Base-by-base conservation (phyloP, 306 rosid species). In the Ceratonia siliqua region DNA sequence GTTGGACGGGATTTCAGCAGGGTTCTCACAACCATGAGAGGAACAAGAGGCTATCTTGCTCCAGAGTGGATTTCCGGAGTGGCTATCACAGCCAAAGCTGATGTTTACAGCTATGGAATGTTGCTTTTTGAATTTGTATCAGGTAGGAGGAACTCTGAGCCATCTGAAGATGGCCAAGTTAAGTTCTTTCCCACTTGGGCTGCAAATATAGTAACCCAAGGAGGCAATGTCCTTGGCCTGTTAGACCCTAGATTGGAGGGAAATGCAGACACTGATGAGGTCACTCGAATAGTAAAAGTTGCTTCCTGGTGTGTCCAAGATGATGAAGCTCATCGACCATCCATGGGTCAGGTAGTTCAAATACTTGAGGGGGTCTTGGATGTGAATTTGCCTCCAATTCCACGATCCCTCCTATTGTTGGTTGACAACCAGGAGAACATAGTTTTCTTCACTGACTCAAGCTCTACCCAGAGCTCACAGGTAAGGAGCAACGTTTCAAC, bases 21-120 rank as follows among this genome's bases (percentile, higher is more conserved):
- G 66, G 84, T 88, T 2, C 58, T 90, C 4, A 88, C 90, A 43
- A 78, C 89, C 28, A 66, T 90, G 90, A 84, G 90, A 78, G 95
- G 92, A 42, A 85, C 96, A 8, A 78, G 86, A 38, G 96, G 96
- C 1, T 90, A 90, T 69, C 86, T 87, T 48, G 92, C 96, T 0
- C 92, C 92, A 0, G 92, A 90, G 53, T 90, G 92, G 96, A 73
- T 90, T 42, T 82, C 86, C 0, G 85, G 89, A 43, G 85, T 79
- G 39, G 72, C 87, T 17, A 25, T 86, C 30, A 82, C 87, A 3
- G 48, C 89, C 1, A 85, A 86, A 82, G 89, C 85, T 1, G 89
- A 82, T 59, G 87, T 80, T 7, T 86, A 77, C 21, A 86, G 85
- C 64, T 86, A 83, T 5, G 92, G 89, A 8, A 87, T 85, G 89